Percentiles rank a stretch among this genome's conserved stretches.
These are phyloP conservation scores for Zygosaccharomyces sapae DNA, from an alignment of 1,139 yeast genomes.

Conservation along the genomic window DNA sequence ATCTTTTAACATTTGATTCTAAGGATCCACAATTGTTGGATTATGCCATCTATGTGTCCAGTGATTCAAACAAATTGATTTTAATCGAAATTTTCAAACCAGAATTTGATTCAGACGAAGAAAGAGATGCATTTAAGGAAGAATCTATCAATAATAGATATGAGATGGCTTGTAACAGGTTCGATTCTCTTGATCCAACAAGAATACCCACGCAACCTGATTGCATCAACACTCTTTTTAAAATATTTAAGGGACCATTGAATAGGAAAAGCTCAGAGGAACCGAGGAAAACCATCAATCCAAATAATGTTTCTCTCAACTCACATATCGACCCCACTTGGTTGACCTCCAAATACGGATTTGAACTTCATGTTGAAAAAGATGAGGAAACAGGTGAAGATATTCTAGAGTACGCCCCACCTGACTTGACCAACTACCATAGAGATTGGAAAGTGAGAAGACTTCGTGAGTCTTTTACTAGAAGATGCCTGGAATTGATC, in stretches of 20 bases:
- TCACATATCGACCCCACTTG: constrained; percentile 54
- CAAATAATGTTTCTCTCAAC: constrained; percentile 47
- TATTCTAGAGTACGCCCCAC: constrained; percentile 53
- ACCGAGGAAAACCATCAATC: constrained; percentile 50
- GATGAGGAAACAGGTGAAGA: constrained; percentile 41
- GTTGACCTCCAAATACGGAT: constrained; percentile 44
- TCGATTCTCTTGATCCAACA: constrained; percentile 31
- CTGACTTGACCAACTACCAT: constrained; percentile 43
- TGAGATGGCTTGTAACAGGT: constrained; percentile 31
- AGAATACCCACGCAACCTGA: constrained; percentile 47
- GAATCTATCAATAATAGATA: constrained; percentile 41
- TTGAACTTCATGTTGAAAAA: constrained; percentile 38
- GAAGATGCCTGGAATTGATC: constrained; percentile 49
- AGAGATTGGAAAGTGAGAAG: constrained; percentile 29
- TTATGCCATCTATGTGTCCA: constrained; percentile 43
- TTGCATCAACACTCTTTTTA: constrained; percentile 54
- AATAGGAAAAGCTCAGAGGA: constrained; percentile 41
- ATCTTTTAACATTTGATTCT: constrained; percentile 30
- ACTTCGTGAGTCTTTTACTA: constrained; percentile 45
- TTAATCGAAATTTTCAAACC: constrained; percentile 44
- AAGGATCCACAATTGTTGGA: constrained; percentile 35
- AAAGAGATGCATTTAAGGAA: constrained; percentile 37
- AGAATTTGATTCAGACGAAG: constrained; percentile 38
- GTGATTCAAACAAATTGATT: constrained; percentile 41
- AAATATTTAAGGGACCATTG: constrained; percentile 61